Evolutionary conservation across 495 filamentous ascomycete genomes (phyloP), one percentile per base, ranked within the genome.

Genomic region (Penicillium angulare): DNA sequence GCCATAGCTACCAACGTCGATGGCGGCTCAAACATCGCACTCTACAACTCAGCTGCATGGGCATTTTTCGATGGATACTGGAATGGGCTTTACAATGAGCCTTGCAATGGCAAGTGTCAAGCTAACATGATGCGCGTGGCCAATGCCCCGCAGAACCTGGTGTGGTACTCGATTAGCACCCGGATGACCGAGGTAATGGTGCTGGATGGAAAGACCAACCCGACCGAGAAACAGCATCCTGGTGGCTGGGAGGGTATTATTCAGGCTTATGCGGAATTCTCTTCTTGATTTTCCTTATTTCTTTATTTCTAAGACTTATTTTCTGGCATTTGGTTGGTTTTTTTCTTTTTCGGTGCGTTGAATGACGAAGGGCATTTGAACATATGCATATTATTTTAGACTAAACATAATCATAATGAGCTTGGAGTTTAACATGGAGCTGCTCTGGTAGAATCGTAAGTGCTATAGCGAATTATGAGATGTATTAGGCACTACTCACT

Each of bases 221-320:
- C 63, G 9, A 57, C 49, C 16, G 64, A 75, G 57, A 46, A 50
- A 8, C 59, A 68, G 5, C 80, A 79, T 39, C 69, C 69, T 5
- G 81, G 81, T 18, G 73, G 75, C 21, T 84, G 80, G 79, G 81
- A 80, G 20, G 78, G 68, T 9, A 67, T 78, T 43, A 72, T 84
- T 50, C 80, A 70, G 27, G 74, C 64, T n/a, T 71, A 70, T 49
- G 41, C 50, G 3, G 46, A 68, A 36, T 68, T 68, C 42, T 56
- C 49, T 22, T 32, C 43, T 23, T 65, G 36, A 49, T 49, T 31
- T n/a, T n/a, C n/a, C n/a, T n/a, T n/a, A n/a, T n/a, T n/a, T n/a
- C n/a, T n/a, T n/a, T n/a, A n/a, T n/a, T n/a, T n/a, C n/a, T n/a
- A n/a, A n/a, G n/a, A 10, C 20, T 18, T 29, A 5, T 31, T 27